Conservation (phyloP, 2,329 filamentous ascomycete species). For the Sporothrix globosa region DNA sequence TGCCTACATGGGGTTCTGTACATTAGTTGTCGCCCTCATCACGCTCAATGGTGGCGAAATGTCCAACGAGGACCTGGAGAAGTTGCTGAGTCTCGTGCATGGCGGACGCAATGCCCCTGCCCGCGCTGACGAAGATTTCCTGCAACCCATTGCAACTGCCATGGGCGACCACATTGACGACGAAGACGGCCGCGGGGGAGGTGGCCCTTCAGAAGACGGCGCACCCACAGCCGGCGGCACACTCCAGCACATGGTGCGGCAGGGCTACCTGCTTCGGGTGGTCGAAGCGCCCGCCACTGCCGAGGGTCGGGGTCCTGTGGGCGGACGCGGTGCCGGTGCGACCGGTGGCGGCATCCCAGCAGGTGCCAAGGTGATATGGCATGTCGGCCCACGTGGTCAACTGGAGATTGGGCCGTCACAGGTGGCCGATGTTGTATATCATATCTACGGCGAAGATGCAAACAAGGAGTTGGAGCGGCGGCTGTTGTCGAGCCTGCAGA, state of each 20-base stretch:
- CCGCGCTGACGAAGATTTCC: slow-evolving; percentile 63
- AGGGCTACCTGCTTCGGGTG: slow-evolving; percentile 79
- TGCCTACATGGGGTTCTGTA: slow-evolving; percentile 81
- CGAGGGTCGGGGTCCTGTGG: slow-evolving; percentile 25
- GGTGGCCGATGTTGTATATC: slow-evolving; percentile 69
- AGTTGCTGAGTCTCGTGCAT: slow-evolving; percentile 52
- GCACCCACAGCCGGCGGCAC: slow-evolving; percentile 33
- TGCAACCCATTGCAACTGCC: slow-evolving; percentile 55
- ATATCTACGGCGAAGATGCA: slow-evolving; percentile 59
- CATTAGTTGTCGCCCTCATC: slow-evolving; percentile 76
- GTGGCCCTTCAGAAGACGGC: slow-evolving; percentile 14
- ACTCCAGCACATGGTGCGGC: slow-evolving; percentile 67
- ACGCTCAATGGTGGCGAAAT: slow-evolving; percentile 72
- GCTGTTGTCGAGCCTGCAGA: slow-evolving; percentile 63
- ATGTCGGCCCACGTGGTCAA: slow-evolving; percentile 81
- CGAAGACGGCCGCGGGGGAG: slow-evolving; percentile 31
- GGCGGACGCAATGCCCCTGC: slow-evolving; percentile 43
- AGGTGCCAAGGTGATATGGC: slow-evolving; percentile 67
- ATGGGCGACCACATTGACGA: slow-evolving; percentile 37
- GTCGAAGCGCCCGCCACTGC: slow-evolving; percentile 73
- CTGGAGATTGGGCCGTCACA: slow-evolving; percentile 80
- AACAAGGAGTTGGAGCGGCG: slow-evolving; percentile 60
- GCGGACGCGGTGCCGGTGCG: slow-evolving; percentile 17
- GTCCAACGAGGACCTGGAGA: slow-evolving; percentile 75
- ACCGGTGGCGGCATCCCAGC: neutral